phyloP scores from a whole-genome alignment of 306 rosid species.

The Alnus glutinosa region DNA sequence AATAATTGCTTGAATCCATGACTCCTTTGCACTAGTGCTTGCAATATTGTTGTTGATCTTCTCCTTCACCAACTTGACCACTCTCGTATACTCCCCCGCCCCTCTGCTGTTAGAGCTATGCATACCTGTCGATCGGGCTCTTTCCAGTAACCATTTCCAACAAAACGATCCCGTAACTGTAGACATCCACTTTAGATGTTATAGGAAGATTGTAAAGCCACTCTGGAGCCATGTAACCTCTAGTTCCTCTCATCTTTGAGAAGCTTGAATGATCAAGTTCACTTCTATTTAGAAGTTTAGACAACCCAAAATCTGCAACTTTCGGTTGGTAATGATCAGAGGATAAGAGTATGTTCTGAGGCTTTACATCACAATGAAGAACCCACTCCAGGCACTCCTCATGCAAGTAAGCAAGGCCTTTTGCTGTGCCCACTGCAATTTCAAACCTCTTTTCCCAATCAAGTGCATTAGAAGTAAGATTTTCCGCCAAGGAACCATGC shows the following conservation, averaged over 20 bases:
- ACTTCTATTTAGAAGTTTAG: background rate
- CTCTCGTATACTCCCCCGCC: conserved; percentile 21
- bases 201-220: conserved; percentile 38
- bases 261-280: conserved; percentile 16
- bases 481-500: conserved; percentile 34
- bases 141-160: conserved; percentile 43
- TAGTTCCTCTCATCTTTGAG: conserved; percentile 39
- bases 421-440: conserved; percentile 43
- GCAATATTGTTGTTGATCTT: background rate
- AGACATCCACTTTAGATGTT: conserved; percentile 40
- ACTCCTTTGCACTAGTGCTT: background rate
- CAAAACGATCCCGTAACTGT: conserved; percentile 36
- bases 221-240: conserved; percentile 47
- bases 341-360: conserved; percentile 27
- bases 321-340: too few relatives aligned
- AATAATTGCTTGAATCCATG: conserved; percentile 16
- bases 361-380: conserved; percentile 40
- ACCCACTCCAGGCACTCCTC: conserved; percentile 48
- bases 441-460: conserved; percentile 38
- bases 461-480: conserved; percentile 21
- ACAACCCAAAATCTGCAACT: too few relatives aligned
- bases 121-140: background rate
- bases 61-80: conserved; percentile 16
- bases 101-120: background rate
- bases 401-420: conserved; percentile 41